Conservation (phyloP, 148 eudicot genomes). For the Tetragonia tetragonoides region DNA sequence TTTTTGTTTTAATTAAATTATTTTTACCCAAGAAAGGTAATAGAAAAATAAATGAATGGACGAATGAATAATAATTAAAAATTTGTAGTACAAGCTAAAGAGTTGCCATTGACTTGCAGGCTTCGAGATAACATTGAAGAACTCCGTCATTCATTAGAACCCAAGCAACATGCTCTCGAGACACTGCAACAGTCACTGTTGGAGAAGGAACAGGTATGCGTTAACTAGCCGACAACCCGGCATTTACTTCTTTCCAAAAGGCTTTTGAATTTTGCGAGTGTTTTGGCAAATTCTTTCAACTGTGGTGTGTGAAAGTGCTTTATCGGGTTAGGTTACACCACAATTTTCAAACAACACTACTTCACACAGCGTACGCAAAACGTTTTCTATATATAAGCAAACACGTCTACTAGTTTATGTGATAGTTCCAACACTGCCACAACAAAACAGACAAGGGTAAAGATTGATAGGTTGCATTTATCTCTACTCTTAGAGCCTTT, state of each 20-base stretch:
- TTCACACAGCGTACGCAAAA: too few relatives aligned
- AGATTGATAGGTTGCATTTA: not conserved
- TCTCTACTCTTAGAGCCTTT: too few relatives aligned
- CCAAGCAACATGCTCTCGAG: conserved; percentile 88
- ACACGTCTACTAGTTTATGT: too few relatives aligned
- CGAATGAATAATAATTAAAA: too few relatives aligned
- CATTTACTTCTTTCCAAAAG: not conserved
- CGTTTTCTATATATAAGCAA: not conserved
- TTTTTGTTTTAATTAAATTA: not conserved
- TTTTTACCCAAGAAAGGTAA: not conserved
- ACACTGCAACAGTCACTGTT: conserved; percentile 69
- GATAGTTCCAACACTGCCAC: not conserved
- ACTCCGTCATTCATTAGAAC: conserved; percentile 76
- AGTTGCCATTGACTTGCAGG: conserved; percentile 39
- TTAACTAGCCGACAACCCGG: not conserved
- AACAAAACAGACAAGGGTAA: not conserved
- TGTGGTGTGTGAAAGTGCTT: too few relatives aligned
- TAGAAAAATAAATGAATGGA: not conserved
- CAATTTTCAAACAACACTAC: too few relatives aligned
- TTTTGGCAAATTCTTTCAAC: not conserved
- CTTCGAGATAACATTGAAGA: conserved; percentile 94
- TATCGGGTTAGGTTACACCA: not conserved
- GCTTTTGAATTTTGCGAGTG: not conserved
- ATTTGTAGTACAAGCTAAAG: not conserved
- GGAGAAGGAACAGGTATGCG: conserved; percentile 86